phyloP scores from a whole-genome alignment of 169 alveolate species.

The Prorocentrum cordatum region DNA sequence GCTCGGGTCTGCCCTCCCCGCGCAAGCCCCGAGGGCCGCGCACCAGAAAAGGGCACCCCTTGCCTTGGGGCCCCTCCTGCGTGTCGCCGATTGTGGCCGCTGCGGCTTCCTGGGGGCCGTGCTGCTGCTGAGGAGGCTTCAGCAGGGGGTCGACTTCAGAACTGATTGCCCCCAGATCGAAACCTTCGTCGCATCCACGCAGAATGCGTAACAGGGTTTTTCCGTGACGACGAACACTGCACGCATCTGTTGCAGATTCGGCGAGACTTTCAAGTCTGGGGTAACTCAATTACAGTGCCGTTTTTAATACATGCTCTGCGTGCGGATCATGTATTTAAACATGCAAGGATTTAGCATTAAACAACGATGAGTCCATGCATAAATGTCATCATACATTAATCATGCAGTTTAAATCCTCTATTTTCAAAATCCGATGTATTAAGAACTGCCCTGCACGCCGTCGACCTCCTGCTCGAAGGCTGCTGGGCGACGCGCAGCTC shows the following conservation, averaged over 20 bases:
- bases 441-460: background rate
- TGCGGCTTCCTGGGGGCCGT: constrained; percentile 28
- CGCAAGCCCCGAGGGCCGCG: too few relatives aligned
- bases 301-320: background rate
- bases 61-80: too few relatives aligned
- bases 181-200: too few relatives aligned
- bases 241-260: background rate
- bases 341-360: background rate
- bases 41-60: too few relatives aligned
- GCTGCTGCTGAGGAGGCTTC: background rate
- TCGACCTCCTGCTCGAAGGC: background rate
- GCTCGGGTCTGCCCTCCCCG: too few relatives aligned
- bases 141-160: background rate
- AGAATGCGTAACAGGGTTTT: background rate
- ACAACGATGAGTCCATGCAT: background rate
- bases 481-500: background rate
- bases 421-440: too few relatives aligned
- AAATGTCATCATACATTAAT: background rate
- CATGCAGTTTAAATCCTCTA: too few relatives aligned
- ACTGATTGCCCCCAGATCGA: background rate
- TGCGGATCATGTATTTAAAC: background rate
- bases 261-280: background rate
- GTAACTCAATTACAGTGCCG: background rate
- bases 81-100: too few relatives aligned
- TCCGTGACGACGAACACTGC: background rate